Evolutionary conservation across 208 protist species (phyloP).

Genomic region (Wallacemonas sp.): DNA sequence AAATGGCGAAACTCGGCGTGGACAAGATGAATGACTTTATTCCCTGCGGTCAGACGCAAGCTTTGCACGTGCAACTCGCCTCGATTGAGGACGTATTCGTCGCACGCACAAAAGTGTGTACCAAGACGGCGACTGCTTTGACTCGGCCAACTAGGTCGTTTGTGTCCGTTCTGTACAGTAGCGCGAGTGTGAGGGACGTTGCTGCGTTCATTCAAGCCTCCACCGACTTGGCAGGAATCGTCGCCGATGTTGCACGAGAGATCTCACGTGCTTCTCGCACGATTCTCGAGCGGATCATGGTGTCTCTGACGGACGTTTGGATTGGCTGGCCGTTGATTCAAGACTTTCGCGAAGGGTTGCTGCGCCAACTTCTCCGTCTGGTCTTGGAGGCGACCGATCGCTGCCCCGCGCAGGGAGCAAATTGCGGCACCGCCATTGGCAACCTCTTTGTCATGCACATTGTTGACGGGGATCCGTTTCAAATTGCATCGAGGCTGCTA

Average conservation of each 20-base stretch:
- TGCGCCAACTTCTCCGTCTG: slow-evolving; percentile 48
- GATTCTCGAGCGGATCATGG: slow-evolving; percentile 44
- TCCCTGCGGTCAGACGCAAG: slow-evolving; percentile 67
- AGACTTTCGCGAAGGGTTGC: slow-evolving; percentile 63
- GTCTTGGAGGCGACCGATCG: slow-evolving; percentile 44
- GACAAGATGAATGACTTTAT: slow-evolving; percentile 88
- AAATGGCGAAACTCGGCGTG: slow-evolving; percentile 63
- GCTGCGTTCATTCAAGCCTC: slow-evolving; percentile 27
- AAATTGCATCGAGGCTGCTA: slow-evolving; percentile 60
- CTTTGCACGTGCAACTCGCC: slow-evolving; percentile 42
- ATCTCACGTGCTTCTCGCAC: slow-evolving; percentile 36
- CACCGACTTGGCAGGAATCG: slow-evolving; percentile 16
- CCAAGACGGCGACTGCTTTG: neutral
- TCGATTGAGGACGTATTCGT: slow-evolving; percentile 54
- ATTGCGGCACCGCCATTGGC: slow-evolving; percentile 66
- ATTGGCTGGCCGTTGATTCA: slow-evolving; percentile 25
- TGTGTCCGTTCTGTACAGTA: slow-evolving; percentile 29
- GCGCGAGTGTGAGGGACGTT: slow-evolving; percentile 25
- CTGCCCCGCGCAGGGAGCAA: slow-evolving; percentile 35
- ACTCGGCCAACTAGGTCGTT: slow-evolving; percentile 29
- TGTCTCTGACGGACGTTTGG: slow-evolving; percentile 34
- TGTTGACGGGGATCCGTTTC: slow-evolving; percentile 74
- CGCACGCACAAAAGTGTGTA: slow-evolving; percentile 22
- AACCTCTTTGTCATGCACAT: slow-evolving; percentile 52
- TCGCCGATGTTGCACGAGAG: slow-evolving; percentile 60